These are phyloP conservation scores for Fusarium robinianum DNA, from an alignment of 2,329 filamentous ascomycete species.

Conservation along the genomic window DNA sequence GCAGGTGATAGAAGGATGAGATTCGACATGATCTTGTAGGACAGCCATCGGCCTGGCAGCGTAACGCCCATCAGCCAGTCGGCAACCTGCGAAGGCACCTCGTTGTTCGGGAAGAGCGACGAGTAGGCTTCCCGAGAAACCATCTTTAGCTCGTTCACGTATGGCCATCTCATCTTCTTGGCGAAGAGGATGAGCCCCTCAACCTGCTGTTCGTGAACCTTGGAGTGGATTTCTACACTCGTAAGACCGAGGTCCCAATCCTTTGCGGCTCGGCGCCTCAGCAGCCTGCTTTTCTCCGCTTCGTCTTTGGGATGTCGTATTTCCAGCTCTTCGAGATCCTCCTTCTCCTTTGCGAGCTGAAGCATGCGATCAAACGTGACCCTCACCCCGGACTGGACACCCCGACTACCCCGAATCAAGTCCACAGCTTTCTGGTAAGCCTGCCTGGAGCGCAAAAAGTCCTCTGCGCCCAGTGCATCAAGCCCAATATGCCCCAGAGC, in stretches of 20 bases:
- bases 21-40: conserved; percentile 7
- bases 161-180: conserved; percentile 11
- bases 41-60: conserved; percentile 9
- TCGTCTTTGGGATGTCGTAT: no score
- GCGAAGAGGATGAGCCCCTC: conserved; percentile 11
- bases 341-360: no score
- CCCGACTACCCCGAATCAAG: no score
- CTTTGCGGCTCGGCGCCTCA: neutral
- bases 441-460: no score
- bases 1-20: conserved; percentile 8
- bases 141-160: conserved; percentile 3
- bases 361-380: no score
- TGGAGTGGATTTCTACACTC: conserved; percentile 3
- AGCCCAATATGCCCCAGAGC: no score
- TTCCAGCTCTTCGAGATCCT: no score
- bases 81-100: neutral
- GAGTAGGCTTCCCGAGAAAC: conserved; percentile 3
- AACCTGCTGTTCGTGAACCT: conserved; percentile 10
- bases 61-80: conserved; percentile 13
- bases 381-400: no score
- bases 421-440: no score
- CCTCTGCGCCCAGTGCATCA: no score
- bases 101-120: neutral
- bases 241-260: conserved; percentile 6
- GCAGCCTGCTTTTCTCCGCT: conserved; percentile 2